These are phyloP conservation scores for Carex arenaria DNA, from an alignment of 202 grass and related monocot species.

Conservation along the genomic window DNA sequence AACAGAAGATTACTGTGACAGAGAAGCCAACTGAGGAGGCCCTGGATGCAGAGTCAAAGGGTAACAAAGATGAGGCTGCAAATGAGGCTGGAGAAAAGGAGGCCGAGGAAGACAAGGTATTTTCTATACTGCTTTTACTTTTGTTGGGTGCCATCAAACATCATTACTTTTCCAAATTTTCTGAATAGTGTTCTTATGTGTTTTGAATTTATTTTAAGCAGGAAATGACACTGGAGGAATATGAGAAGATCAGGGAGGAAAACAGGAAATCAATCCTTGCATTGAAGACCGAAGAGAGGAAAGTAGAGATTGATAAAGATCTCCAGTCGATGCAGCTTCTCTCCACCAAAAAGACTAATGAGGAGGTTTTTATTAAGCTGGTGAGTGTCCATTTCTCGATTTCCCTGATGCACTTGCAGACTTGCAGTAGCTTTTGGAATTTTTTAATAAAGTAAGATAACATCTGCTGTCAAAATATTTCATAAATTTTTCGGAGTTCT, in stretches of 20 bases:
- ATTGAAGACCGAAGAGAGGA: constrained; percentile 72
- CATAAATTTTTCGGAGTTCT: neutral
- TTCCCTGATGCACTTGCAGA: neutral
- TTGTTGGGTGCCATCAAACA: neutral
- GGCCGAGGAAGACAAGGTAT: constrained; percentile 85
- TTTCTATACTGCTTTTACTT: neutral
- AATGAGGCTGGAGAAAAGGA: constrained; percentile 59
- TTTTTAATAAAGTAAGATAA: neutral
- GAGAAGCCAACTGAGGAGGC: constrained; percentile 49
- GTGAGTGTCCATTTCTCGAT: constrained; percentile 30
- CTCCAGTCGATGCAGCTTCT: constrained; percentile 70
- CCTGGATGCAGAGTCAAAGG: constrained; percentile 28
- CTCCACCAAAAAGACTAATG: constrained; percentile 61
- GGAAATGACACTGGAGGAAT: constrained; percentile 92
- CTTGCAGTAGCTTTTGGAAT: neutral
- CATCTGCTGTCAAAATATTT: neutral
- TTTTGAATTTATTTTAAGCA: constrained; percentile 11
- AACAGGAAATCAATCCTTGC: constrained; percentile 66
- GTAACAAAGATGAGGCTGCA: constrained; percentile 47
- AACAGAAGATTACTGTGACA: constrained; percentile 31
- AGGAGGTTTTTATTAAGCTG: constrained; percentile 82
- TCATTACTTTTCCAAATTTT: neutral
- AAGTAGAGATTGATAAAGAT: constrained; percentile 82
- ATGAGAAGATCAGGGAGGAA: constrained; percentile 77
- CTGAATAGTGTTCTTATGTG: neutral